phyloP scores from a whole-genome alignment of 78 protist genomes.

The Salpingoeca rosetta region DNA sequence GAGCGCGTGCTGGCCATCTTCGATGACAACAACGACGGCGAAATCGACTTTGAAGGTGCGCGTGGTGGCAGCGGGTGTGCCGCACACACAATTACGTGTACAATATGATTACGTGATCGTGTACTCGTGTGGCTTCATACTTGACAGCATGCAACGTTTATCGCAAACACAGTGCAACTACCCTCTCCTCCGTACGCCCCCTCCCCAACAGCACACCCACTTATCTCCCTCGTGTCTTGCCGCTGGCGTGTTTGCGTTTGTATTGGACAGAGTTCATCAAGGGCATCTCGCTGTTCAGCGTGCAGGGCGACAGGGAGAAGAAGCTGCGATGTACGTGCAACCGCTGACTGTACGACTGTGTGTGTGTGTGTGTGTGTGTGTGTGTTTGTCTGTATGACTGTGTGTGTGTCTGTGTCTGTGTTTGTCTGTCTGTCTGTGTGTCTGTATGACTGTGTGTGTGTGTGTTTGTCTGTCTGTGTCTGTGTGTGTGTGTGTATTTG shows the following conservation, averaged over 20 bases:
- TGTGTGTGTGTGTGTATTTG: background rate
- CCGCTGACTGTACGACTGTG: background rate
- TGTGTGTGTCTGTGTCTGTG: background rate
- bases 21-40: conserved; percentile 60
- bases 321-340: conserved; percentile 59
- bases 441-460: background rate
- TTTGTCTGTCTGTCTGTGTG: background rate
- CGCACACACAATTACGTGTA: too few relatives aligned
- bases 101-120: too few relatives aligned
- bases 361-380: background rate
- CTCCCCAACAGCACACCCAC: too few relatives aligned
- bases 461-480: background rate
- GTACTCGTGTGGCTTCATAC: too few relatives aligned
- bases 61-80: too few relatives aligned
- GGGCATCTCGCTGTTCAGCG: conserved; percentile 51
- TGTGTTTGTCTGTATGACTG: too few relatives aligned
- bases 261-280: conserved; percentile 62
- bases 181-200: too few relatives aligned
- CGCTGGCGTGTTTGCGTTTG: too few relatives aligned
- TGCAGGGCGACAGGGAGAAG: conserved; percentile 52
- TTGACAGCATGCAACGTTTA: too few relatives aligned
- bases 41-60: conserved; percentile 64
- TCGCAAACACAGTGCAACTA: too few relatives aligned
- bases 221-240: too few relatives aligned
- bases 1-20: conserved; percentile 62